phyloP scores from a whole-genome alignment of 257 asterid species.

The Lithospermum erythrorhizon region DNA sequence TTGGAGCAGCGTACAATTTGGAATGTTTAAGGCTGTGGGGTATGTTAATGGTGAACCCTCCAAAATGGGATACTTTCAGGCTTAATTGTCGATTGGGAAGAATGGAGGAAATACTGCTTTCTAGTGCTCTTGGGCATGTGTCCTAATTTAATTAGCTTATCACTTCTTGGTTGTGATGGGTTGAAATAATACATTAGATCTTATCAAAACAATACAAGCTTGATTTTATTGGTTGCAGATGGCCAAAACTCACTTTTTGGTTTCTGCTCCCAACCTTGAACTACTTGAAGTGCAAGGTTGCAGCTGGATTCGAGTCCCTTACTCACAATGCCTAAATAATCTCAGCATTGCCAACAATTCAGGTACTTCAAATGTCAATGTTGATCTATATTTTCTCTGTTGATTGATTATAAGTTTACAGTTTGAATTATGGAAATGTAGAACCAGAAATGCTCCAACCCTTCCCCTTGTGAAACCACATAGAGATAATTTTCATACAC shows the following conservation, averaged over 20 bases:
- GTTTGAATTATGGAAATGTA: neutral
- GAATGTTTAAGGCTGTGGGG: slow-evolving; percentile 94
- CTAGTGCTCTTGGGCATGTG: slow-evolving; percentile 57
- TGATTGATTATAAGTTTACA: neutral
- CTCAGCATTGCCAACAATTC: slow-evolving; percentile 70
- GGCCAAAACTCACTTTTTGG: slow-evolving; percentile 32
- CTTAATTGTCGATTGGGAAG: slow-evolving; percentile 92
- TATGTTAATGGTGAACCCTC: slow-evolving; percentile 58
- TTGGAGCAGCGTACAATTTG: slow-evolving; percentile 55
- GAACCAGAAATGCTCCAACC: neutral
- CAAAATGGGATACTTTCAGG: slow-evolving; percentile 72
- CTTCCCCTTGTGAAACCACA: neutral
- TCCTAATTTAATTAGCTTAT: slow-evolving; percentile 56
- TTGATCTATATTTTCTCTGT: neutral
- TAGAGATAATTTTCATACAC: neutral
- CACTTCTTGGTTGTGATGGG: slow-evolving; percentile 95
- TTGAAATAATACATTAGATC: too few species aligned
- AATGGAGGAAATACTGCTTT: slow-evolving; percentile 56
- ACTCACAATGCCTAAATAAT: slow-evolving; percentile 42
- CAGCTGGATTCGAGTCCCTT: slow-evolving; percentile 55
- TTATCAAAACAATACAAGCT: slow-evolving; percentile 56
- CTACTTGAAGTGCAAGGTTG: slow-evolving; percentile 90
- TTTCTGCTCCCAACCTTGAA: slow-evolving; percentile 47
- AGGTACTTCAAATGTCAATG: slow-evolving; percentile 31
- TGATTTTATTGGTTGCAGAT: slow-evolving; percentile 59